These are phyloP conservation scores for Symbiodinium natans DNA, from an alignment of 73 alveolate species.

Conservation along the genomic window DNA sequence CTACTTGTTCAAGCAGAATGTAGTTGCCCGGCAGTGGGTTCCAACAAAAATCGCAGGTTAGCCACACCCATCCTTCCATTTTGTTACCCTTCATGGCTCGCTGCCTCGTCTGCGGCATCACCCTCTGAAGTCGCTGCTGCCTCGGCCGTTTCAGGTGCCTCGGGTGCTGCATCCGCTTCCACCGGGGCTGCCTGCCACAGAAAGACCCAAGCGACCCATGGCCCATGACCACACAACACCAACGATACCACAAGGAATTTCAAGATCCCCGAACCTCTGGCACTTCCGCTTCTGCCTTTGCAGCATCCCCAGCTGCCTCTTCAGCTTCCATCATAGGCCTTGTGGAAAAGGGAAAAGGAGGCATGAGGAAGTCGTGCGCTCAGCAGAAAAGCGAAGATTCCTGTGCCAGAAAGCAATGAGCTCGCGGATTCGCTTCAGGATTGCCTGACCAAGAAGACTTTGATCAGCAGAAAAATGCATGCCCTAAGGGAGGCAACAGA, in stretches of 20 bases:
- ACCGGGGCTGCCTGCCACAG: neutral
- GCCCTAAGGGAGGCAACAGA: too few species aligned
- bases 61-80: too few species aligned
- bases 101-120: neutral
- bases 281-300: neutral
- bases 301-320: neutral
- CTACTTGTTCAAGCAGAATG: too few species aligned
- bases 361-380: too few species aligned
- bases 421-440: slow-evolving; percentile 46
- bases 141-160: neutral
- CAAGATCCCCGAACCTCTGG: too few species aligned
- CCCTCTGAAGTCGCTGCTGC: neutral
- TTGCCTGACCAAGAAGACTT: neutral
- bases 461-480: too few species aligned
- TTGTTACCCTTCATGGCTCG: too few species aligned
- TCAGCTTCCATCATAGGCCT: neutral
- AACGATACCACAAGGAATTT: too few species aligned
- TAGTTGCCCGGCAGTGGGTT: too few species aligned
- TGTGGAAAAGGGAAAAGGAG: neutral
- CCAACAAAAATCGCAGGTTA: too few species aligned
- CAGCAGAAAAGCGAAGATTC: neutral
- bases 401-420: slow-evolving; percentile 82
- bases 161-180: neutral
- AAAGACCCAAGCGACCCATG: neutral
- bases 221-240: too few species aligned